Conservation (phyloP, 257 asterid genomes). For the Ocimum tenuiflorum region DNA sequence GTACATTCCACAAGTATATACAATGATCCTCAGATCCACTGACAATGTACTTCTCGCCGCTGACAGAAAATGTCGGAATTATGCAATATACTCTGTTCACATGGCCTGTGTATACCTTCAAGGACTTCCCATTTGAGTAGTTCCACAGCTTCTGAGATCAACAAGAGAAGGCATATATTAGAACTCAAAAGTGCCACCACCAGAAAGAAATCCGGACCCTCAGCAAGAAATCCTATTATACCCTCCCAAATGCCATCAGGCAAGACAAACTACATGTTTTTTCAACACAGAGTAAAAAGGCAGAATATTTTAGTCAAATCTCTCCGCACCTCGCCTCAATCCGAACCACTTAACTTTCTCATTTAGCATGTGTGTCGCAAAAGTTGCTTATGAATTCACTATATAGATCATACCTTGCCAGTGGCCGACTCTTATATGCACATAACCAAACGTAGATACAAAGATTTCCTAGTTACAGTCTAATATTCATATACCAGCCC, state of each 20-base stretch:
- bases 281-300: neutral
- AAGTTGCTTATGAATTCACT: neutral
- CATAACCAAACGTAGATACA: neutral
- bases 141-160: constrained; percentile 75
- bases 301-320: neutral
- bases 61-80: constrained; percentile 61
- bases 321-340: neutral
- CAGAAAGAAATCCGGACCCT: too few species aligned
- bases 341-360: neutral
- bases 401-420: neutral
- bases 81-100: constrained; percentile 61
- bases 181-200: constrained; percentile 27
- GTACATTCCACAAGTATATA: constrained; percentile 74
- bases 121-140: constrained; percentile 51
- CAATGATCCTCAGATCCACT: constrained; percentile 83
- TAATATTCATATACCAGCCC: neutral
- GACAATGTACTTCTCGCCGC: constrained; percentile 70
- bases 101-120: constrained; percentile 67
- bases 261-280: neutral
- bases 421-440: neutral
- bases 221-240: too few species aligned
- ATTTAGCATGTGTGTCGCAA: constrained; percentile 3
- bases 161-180: constrained; percentile 3
- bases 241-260: neutral
- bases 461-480: neutral